Base-by-base conservation (phyloP, 2,329 filamentous ascomycete species). In the Hypoxylon sp. region DNA sequence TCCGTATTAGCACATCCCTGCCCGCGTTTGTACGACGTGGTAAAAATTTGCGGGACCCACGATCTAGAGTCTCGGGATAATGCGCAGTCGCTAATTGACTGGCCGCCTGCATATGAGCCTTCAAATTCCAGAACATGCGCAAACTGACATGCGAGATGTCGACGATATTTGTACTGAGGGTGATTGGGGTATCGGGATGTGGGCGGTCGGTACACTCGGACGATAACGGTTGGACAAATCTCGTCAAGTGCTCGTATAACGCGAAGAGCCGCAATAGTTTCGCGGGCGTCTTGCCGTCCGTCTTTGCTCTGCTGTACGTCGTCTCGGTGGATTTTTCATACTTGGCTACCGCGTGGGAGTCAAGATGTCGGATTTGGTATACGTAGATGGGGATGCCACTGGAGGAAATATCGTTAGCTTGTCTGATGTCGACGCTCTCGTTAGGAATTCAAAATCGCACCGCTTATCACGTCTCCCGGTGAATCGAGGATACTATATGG, bases 111-210 rank as follows among this genome's bases (percentile, higher is more conserved):
- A 98, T 97, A 80, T 98, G 95, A 23, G 82, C 83, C 84, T 97
- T 96, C 68, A 98, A 81, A 80, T 97, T 97, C 95, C 95, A 98
- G 79, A 98, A 98, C 82, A 97, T 94, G 83, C 93, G 93, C 79
- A 98, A 80, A 5, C 93, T 93, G 25, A 98, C 94, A 13, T 91
- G 90, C 14, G 89, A 91, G 70, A 98, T 93, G 79, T 98, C 95
- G 63, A 98, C 94, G 74, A 98, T 97, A 81, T 98, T 98, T 74
- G 93, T 97, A 76, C 91, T 94, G 74, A 96, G 90, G 41, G 94
- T 95, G 73, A 98, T 93, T 5, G 95, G 95, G n/a, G 93, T 94
- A 70, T 90, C 88, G 3, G 91, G 86, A 77, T 92, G 83, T 6
- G 90, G 88, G 74, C 94, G 88, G 74, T 93, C 87, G 49, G 83